These are phyloP conservation scores for Colletotrichum sp. DNA, from an alignment of 2,329 filamentous ascomycete genomes.

Conservation along the genomic window DNA sequence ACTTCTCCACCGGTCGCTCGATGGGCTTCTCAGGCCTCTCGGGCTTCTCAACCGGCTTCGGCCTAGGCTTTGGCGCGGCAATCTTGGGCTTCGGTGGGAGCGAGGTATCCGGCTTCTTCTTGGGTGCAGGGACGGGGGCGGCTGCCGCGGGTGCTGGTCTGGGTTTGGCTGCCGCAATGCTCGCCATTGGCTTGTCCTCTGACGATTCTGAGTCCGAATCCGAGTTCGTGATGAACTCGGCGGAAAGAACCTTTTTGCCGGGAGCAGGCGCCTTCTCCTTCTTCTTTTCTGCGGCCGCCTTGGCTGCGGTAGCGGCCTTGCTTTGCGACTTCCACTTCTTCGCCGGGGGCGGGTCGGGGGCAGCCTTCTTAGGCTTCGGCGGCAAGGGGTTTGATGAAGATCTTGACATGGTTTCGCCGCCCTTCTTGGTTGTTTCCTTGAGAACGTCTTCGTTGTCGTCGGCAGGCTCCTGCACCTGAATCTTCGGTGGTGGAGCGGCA, in stretches of 20 bases:
- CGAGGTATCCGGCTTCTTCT: constrained; percentile 31
- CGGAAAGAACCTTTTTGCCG: constrained; percentile 53
- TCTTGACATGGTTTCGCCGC: constrained; percentile 51
- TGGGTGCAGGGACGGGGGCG: constrained; percentile 25
- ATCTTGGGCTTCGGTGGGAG: constrained; percentile 33
- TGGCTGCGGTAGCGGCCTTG: constrained; percentile 31
- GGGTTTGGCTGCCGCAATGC: constrained; percentile 36
- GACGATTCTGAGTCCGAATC: constrained; percentile 63
- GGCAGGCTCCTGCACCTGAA: constrained; percentile 50
- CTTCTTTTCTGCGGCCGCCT: constrained; percentile 48
- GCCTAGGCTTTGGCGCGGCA: constrained; percentile 35
- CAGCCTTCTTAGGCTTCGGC: constrained; percentile 61
- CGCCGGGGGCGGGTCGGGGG: constrained; percentile 51
- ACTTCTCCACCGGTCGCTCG: constrained; percentile 15
- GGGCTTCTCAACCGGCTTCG: constrained; percentile 26
- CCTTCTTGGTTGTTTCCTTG: constrained; percentile 32
- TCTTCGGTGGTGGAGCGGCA: constrained; percentile 49
- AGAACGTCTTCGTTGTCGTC: constrained; percentile 46
- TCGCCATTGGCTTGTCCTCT: constrained; percentile 51
- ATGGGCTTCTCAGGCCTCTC: constrained; percentile 28
- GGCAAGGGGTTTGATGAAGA: constrained; percentile 57
- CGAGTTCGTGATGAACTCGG: constrained; percentile 62
- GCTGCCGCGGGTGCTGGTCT: constrained; percentile 27
- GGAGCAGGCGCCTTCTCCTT: constrained; percentile 38
- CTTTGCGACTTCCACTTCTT: constrained; percentile 56